A percentile compares a stretch with the other conserved stretches of the same genome.
Evolutionary conservation across 371 early-diverging fungal genomes (phyloP).

Genomic region (Mortierella sp.): DNA sequence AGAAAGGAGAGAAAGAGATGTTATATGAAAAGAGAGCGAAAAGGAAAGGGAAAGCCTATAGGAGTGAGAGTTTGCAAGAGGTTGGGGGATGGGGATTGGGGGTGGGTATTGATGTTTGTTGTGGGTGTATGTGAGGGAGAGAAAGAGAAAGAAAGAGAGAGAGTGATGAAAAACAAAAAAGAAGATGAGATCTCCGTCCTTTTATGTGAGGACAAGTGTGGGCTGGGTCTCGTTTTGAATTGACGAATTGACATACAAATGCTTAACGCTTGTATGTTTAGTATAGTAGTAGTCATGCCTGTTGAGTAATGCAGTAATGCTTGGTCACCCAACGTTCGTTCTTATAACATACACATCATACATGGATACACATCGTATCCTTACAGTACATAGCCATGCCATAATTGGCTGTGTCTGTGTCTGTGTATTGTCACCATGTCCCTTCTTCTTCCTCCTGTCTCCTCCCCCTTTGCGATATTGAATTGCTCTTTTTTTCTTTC

Average conservation of each 20-base stretch:
- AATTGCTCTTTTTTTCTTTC: background rate
- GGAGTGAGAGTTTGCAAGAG: too few species aligned
- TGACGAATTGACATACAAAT: too few species aligned
- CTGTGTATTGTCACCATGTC: background rate
- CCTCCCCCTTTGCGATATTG: background rate
- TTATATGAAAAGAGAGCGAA: slow-evolving; percentile 1
- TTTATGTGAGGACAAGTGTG: background rate
- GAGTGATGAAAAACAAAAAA: background rate
- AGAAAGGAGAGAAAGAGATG: background rate
- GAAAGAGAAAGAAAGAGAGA: background rate
- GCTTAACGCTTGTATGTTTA: too few species aligned
- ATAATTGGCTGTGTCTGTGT: too few species aligned
- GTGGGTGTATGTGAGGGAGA: background rate
- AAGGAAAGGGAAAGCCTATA: too few species aligned
- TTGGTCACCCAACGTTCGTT: too few species aligned
- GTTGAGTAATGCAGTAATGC: too few species aligned
- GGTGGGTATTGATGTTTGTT: background rate
- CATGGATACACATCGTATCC: too few species aligned
- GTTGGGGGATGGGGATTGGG: background rate
- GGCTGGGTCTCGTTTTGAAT: background rate
- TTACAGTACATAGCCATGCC: too few species aligned
- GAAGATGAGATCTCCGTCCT: background rate
- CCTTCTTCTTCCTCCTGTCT: background rate
- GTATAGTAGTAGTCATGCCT: too few species aligned
- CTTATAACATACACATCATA: too few species aligned